Evolutionary conservation across 768 basidiomycete genomes (phyloP).

Genomic region (Lactarius indigo): DNA sequence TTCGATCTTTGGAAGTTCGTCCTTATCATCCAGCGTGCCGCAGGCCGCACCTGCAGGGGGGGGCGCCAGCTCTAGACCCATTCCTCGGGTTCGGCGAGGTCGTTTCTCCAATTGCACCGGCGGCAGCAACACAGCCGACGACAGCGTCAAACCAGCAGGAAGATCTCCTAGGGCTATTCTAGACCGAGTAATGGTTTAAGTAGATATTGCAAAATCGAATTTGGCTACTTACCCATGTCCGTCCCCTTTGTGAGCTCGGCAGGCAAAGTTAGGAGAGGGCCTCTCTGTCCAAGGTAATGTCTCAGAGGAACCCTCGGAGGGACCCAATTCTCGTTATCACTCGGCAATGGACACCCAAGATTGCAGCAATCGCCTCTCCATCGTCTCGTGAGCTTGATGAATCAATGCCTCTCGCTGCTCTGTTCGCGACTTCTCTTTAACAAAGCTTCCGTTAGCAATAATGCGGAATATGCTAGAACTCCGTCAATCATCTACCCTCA

Average conservation of each 20-base stretch:
- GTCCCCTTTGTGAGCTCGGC: background rate
- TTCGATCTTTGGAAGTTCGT: constrained; percentile 74
- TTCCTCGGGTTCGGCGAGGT: constrained; percentile 20
- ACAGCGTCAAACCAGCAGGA: constrained; percentile 16
- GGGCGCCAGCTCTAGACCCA: constrained; percentile 25
- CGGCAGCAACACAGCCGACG: constrained; percentile 19
- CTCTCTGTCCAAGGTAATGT: background rate
- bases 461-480: too few relatives aligned
- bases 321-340: too few relatives aligned
- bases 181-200: constrained; percentile 15
- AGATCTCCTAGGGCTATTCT: constrained; percentile 20
- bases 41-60: constrained; percentile 1
- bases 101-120: constrained; percentile 22
- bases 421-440: too few relatives aligned
- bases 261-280: background rate
- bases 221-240: too few relatives aligned
- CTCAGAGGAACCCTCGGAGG: too few relatives aligned
- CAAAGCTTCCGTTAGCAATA: too few relatives aligned
- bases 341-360: background rate
- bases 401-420: too few relatives aligned
- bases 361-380: too few relatives aligned
- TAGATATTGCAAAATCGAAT: constrained; percentile 17
- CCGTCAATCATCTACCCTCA: too few relatives aligned
- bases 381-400: too few relatives aligned
- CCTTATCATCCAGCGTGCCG: constrained; percentile 29